Evolutionary conservation across 2,329 filamentous ascomycete genomes (phyloP).

Genomic region (Aspergillus brunneoviolaceus): DNA sequence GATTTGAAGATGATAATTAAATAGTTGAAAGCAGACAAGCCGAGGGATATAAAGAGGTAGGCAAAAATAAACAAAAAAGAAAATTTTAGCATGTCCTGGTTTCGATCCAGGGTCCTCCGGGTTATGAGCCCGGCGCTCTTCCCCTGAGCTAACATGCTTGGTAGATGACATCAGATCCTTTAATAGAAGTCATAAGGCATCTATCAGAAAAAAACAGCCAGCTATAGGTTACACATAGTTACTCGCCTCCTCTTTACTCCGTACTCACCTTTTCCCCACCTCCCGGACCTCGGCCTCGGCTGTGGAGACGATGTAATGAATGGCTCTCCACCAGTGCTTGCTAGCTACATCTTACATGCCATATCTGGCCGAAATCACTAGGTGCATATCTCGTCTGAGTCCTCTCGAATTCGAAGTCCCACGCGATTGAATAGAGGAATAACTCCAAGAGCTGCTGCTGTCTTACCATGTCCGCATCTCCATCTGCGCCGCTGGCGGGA

Average conservation of each 20-base stretch:
- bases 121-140: conserved; percentile 51
- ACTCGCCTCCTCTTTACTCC: neutral
- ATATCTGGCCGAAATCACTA: neutral
- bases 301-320: conserved; percentile 11
- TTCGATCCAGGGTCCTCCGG: conserved; percentile 35
- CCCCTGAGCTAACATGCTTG: conserved; percentile 46
- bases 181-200: no score
- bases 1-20: no score
- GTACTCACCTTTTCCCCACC: neutral
- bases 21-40: neutral
- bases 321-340: neutral
- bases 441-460: neutral
- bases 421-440: no score
- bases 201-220: no score
- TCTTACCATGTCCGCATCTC: neutral
- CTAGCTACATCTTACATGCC: neutral
- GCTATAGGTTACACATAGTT: no score
- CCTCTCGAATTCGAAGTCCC: no score
- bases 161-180: neutral
- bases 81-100: conserved; percentile 19
- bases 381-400: no score
- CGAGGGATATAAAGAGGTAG: neutral
- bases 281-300: conserved; percentile 21
- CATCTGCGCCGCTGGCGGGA: conserved; percentile 52
- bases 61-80: neutral